These are phyloP conservation scores for Pythium aphanidermatum DNA, from an alignment of 352 stramenopile genomes.

Conservation along the genomic window DNA sequence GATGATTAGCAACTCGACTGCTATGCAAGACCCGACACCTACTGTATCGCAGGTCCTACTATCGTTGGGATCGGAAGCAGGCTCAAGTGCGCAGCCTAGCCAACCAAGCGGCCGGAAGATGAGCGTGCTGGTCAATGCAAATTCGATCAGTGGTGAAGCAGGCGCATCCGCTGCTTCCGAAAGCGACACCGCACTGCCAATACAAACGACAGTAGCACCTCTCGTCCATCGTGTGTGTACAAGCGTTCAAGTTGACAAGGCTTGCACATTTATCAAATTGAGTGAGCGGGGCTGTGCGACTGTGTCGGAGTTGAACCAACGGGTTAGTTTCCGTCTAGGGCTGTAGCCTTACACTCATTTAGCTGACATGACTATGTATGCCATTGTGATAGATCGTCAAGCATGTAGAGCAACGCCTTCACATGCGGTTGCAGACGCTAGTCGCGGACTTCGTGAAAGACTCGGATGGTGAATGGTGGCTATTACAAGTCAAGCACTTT, in stretches of 20 bases:
- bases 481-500: conserved; percentile 77
- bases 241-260: conserved; percentile 51
- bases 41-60: conserved; percentile 20
- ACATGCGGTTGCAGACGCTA: conserved; percentile 54
- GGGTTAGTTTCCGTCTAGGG: conserved; percentile 20
- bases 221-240: conserved; percentile 56
- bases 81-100: too few relatives aligned
- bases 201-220: conserved; percentile 16
- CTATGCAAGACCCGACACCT: conserved; percentile 32
- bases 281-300: conserved; percentile 59
- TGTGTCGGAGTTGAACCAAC: conserved; percentile 62
- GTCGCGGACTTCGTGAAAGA: conserved; percentile 75
- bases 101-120: too few relatives aligned
- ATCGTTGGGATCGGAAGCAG: conserved; percentile 12
- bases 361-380: too few relatives aligned
- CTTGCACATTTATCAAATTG: conserved; percentile 76
- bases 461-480: conserved; percentile 57
- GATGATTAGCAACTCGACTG: conserved; percentile 74
- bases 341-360: neutral
- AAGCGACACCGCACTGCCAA: too few relatives aligned
- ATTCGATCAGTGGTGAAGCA: too few relatives aligned
- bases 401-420: conserved; percentile 59
- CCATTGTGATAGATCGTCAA: conserved; percentile 71
- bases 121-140: too few relatives aligned
- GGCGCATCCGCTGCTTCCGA: too few relatives aligned